Evolutionary conservation across 2,329 filamentous ascomycete species (phyloP), one percentile per base, ranked within the genome.

Genomic region (Clonostachys rosea): DNA sequence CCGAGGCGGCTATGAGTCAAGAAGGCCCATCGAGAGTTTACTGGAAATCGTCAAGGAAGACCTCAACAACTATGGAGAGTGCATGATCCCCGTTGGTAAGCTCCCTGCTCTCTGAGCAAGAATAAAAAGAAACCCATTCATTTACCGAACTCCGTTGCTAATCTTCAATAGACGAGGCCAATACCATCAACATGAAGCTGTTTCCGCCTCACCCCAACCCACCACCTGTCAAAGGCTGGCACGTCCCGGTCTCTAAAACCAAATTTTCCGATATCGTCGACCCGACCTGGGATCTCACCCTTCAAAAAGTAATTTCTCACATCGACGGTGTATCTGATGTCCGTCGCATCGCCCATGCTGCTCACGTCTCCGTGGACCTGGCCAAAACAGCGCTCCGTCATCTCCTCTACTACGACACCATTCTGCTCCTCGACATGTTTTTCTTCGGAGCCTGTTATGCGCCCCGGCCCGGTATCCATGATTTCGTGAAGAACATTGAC

Each of bases 31-130:
- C 59, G 88, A 92, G 71, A 89, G 87, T 55, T 69, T 99, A 54
- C 76, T 97, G 56, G 91, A 87, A 67, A 86, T 87, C 51, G 77
- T 87, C 49, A 84, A 84, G 61, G 83, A 96, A 68, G 91, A 99
- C 63, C 63, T 99, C 56, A 96, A 97, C 62, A 95, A 95, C 58
- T 99, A 96, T 61, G 91, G 89, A 61, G 94, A 99, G 71, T 96
- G 91, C 75, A 96, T 96, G 91, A 96, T 96, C 59, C 91, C 91
- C 1, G 92, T 96, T 53, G 89, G 89, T 91, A 70, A 53, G 80
- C 73, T 45, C 33, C 11, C 46, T 17, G 33, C 48, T 16, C 34
- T 48, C 11, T 13, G 30, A 17, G 18, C 6, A 10, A 30, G 24
- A 30, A 30, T 9, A 30, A 30, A 30, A 30, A 30, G 24, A 30